Base-by-base conservation (phyloP, 2,329 filamentous ascomycete species). In the Epichloe coenophiala region DNA sequence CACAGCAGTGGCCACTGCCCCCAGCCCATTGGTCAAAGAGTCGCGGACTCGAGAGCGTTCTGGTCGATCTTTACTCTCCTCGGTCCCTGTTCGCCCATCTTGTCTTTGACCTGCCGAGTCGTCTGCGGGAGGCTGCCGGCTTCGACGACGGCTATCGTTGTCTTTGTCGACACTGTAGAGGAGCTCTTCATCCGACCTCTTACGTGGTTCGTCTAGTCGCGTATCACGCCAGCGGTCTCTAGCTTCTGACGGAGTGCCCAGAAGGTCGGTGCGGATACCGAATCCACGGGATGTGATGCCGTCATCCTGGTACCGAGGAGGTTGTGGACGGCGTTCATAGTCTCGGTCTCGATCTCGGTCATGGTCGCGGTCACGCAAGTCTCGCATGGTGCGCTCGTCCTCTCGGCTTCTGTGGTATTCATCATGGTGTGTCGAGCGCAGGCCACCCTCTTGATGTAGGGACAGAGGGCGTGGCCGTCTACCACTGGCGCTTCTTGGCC, bases 371-470 rank as follows among this genome's bases (percentile, higher is more conserved):
- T 74, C 70, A 19, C 68, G 68, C 5, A 65, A 57, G 35, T 74
- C 68, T 50, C 68, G 67, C 55, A 69, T 68, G 36, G 63, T 53
- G 7, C 68, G 65, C 47, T 73, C 70, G 31, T 77, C 73, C 5
- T 77, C 74, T 27, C 70, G 71, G 23, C 65, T 65, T 27, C 72
- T 71, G 55, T 76, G 71, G 50, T 69, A 69, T 4, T 77, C 72
- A 40, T 77, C 74, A 7, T 69, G 63, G 47, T 74, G 71, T 7
- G 63, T 61, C 15, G 68, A 64, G 7, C 71, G 68, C 6, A 69
- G 63, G 15, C 68, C 62, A 0, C 66, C 61, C 40, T 81, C 77
- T 54, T 78, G 74, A 49, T 76, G 75, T 12, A 79, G 64, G 1
- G 76, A 78, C 3, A 77, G 68, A 44, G 71, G 76, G 8, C 74